phyloP scores from a whole-genome alignment of 306 rosid genomes.

The Alnus glutinosa region DNA sequence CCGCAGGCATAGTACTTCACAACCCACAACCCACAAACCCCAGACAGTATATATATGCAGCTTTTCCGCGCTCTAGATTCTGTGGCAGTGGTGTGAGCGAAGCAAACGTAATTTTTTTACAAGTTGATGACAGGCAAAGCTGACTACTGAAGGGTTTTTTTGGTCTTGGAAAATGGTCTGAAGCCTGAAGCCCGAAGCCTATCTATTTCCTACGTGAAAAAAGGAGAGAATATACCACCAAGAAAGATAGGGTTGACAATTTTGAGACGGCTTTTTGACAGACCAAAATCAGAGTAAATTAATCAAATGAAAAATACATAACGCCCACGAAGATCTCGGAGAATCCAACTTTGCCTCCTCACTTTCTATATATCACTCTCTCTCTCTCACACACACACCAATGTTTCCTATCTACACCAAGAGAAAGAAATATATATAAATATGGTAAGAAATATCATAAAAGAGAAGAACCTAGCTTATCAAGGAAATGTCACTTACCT shows the following conservation, averaged over 20 bases:
- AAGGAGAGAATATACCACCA: slow-evolving; percentile 16
- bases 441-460: neutral
- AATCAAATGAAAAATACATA: slow-evolving; percentile 14
- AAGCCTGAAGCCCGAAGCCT: neutral
- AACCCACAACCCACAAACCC: slow-evolving; percentile 2
- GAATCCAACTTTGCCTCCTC: slow-evolving; percentile 33
- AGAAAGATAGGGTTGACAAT: slow-evolving; percentile 26
- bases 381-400: neutral
- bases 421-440: slow-evolving; percentile 16
- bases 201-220: slow-evolving; percentile 21
- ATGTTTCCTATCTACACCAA: slow-evolving; percentile 25
- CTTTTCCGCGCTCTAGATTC: neutral
- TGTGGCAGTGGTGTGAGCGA: no score
- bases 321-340: slow-evolving; percentile 59
- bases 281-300: slow-evolving; percentile 25
- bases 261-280: slow-evolving; percentile 33
- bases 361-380: slow-evolving; percentile 23
- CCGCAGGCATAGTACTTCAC: slow-evolving; percentile 54
- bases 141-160: slow-evolving; percentile 15
- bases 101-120: neutral
- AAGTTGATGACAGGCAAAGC: slow-evolving; percentile 2
- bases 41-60: neutral
- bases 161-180: neutral
- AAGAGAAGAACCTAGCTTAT: neutral
- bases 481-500: neutral